Conservation (phyloP, 2,329 filamentous ascomycete genomes). For the Botrytis deweyae region DNA sequence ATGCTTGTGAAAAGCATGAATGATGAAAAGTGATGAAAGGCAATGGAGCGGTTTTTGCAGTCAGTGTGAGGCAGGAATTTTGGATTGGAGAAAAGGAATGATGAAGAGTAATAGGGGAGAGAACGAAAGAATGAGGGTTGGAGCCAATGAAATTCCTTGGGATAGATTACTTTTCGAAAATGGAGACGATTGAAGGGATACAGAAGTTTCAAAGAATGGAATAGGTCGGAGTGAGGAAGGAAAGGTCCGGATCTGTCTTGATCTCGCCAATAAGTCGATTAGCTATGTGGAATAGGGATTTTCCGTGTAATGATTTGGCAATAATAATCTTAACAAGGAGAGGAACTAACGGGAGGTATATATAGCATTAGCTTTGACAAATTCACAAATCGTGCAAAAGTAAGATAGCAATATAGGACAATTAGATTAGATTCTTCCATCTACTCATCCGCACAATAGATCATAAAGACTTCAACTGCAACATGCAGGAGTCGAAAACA, state of each 20-base stretch:
- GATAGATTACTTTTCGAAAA: background rate
- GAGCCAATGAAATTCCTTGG: background rate
- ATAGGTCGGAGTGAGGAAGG: background rate
- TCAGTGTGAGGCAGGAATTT: background rate
- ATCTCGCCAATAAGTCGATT: background rate
- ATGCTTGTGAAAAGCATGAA: no score
- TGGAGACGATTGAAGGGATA: background rate
- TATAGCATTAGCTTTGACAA: background rate
- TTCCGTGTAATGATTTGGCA: background rate
- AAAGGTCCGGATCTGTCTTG: background rate
- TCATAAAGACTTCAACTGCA: conserved; percentile 30
- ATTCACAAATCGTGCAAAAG: background rate
- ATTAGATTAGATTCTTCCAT: conserved; percentile 1
- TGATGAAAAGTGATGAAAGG: no score
- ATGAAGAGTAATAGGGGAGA: background rate
- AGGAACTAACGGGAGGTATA: no score
- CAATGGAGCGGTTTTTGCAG: no score
- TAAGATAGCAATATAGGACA: background rate
- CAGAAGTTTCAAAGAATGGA: background rate
- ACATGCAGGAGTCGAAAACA: conserved; percentile 31
- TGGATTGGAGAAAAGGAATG: background rate
- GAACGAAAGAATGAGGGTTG: background rate
- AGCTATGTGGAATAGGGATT: background rate
- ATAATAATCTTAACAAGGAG: no score
- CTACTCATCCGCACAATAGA: background rate